A percentile compares a stretch with the other conserved stretches of the same genome.
Conservation (phyloP, 257 asterid species). For the Coffea canephora region DNA sequence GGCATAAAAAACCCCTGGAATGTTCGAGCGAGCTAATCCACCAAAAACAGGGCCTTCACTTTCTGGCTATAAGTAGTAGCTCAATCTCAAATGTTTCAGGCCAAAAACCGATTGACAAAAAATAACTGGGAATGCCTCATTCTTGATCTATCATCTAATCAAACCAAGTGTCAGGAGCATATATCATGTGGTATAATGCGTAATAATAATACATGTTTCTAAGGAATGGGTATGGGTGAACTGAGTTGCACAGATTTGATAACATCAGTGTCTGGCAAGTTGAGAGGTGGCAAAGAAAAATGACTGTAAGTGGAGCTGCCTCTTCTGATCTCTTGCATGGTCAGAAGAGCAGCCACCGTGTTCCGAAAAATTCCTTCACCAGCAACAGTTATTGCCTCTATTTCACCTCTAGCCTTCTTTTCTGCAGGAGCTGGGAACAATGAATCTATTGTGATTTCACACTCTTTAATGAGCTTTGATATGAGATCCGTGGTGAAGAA, state of each 20-base stretch:
- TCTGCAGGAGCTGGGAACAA: conserved; percentile 50
- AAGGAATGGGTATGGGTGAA: conserved; percentile 70
- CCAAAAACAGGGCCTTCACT: background rate
- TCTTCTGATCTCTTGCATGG: conserved; percentile 84
- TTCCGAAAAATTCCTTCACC: conserved; percentile 77
- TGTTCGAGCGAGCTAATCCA: background rate
- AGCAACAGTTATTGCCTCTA: conserved; percentile 29
- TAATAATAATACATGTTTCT: background rate
- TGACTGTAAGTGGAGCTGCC: conserved; percentile 87
- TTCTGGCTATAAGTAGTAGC: too few relatives aligned
- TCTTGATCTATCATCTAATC: background rate
- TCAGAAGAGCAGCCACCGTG: conserved; percentile 81
- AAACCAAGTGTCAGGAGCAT: background rate
- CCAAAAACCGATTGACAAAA: background rate
- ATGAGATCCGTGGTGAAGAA: conserved; percentile 78
- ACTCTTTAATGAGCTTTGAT: conserved; percentile 83
- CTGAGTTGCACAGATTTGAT: conserved; percentile 49
- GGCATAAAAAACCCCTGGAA: background rate
- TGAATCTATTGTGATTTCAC: conserved; percentile 68
- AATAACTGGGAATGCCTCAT: background rate
- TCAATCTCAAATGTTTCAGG: too few relatives aligned
- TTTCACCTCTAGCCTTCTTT: conserved; percentile 3
- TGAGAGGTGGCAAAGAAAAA: conserved; percentile 86
- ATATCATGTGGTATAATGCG: background rate
- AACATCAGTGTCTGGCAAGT: conserved; percentile 59